A percentile compares a stretch with the other conserved stretches of the same genome.
Conservation (phyloP, 2,329 filamentous ascomycete genomes). For the Magnaporthales sp. region DNA sequence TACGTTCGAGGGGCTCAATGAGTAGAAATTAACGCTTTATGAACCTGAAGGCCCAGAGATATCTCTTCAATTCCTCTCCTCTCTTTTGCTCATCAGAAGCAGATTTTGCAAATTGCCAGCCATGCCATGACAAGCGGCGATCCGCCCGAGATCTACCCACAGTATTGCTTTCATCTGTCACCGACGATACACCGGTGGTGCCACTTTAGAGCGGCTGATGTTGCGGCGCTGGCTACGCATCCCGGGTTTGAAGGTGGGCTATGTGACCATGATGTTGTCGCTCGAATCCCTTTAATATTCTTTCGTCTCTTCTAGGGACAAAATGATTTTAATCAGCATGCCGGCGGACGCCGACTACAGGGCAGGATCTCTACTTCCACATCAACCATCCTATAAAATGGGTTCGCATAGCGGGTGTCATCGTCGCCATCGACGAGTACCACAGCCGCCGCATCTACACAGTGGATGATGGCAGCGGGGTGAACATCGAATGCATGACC, state of each 20-base stretch:
- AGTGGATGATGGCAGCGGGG: slow-evolving; percentile 58
- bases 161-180: slow-evolving; percentile 55
- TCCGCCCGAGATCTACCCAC: slow-evolving; percentile 40
- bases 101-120: slow-evolving; percentile 9
- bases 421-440: slow-evolving; percentile 54
- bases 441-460: slow-evolving; percentile 39
- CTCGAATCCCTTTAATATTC: too few species aligned
- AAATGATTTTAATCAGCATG: not conserved
- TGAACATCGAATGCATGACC: slow-evolving; percentile 41
- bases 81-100: not conserved
- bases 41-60: not conserved
- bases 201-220: slow-evolving; percentile 41
- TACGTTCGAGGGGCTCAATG: not conserved
- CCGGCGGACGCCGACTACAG: slow-evolving; percentile 15
- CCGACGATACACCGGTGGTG: slow-evolving; percentile 54
- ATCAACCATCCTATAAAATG: slow-evolving; percentile 70
- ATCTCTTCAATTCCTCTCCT: not conserved
- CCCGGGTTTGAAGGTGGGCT: slow-evolving; percentile 43
- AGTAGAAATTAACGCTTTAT: not conserved
- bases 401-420: slow-evolving; percentile 61
- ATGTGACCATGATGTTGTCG: not conserved
- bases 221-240: slow-evolving; percentile 36
- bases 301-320: not conserved
- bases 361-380: slow-evolving; percentile 55
- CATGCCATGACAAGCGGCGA: slow-evolving; percentile 42